Conservation (phyloP, 352 stramenopile genomes). For the Ochromonadaceae sp. region DNA sequence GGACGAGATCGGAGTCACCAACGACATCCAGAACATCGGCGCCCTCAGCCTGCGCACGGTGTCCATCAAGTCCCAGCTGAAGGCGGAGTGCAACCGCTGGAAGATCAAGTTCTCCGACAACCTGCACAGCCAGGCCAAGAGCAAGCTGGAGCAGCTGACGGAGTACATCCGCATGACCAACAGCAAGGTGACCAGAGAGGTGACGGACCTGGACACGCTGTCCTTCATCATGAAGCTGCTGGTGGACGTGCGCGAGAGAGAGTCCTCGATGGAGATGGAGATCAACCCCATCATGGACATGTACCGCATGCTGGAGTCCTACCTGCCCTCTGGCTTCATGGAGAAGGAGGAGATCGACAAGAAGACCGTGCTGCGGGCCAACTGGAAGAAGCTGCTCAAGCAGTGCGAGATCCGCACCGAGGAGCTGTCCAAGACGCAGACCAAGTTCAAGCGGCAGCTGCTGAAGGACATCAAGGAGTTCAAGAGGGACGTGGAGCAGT, state of each 20-base stretch:
- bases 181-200: constrained; percentile 54
- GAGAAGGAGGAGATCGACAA: constrained; percentile 98
- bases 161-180: constrained; percentile 88
- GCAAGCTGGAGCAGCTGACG: constrained; percentile 65
- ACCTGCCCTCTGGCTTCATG: constrained; percentile 70
- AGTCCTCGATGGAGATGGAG: constrained; percentile 95
- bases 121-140: constrained; percentile 73
- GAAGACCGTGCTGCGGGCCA: constrained; percentile 87
- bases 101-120: constrained; percentile 94
- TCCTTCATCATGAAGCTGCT: constrained; percentile 93
- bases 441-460: constrained; percentile 77
- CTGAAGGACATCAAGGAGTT: constrained; percentile 90
- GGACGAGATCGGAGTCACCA: constrained; percentile 69
- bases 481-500: constrained; percentile 85
- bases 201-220: constrained; percentile 78
- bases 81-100: constrained; percentile 86
- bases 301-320: constrained; percentile 93
- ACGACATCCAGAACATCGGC: constrained; percentile 83
- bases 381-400: constrained; percentile 91
- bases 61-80: constrained; percentile 88
- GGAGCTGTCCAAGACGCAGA: constrained; percentile 71
- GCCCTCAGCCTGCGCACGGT: constrained; percentile 88
- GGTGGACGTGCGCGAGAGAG: constrained; percentile 85
- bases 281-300: constrained; percentile 94
- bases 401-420: constrained; percentile 80